Conservation (phyloP, 2,329 filamentous ascomycete genomes). For the Talaromyces sp. region DNA sequence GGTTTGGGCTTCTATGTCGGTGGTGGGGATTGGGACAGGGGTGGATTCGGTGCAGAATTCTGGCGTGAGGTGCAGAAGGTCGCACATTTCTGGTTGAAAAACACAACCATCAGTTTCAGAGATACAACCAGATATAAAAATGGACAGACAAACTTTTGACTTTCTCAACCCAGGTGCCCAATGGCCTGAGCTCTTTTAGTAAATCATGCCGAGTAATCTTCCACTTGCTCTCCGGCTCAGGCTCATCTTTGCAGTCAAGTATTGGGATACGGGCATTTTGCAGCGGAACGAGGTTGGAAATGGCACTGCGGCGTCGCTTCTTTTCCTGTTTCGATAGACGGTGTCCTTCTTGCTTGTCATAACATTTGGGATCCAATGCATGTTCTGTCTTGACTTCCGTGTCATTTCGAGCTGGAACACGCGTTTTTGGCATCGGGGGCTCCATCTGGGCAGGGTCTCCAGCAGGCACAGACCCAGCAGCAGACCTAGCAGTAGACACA, state of each 20-base stretch:
- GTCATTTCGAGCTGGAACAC: background rate
- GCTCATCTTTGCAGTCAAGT: conserved; percentile 5
- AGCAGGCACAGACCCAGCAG: conserved; percentile 8
- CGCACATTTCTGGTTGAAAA: conserved; percentile 15
- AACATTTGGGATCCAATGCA: background rate
- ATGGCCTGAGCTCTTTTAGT: conserved; percentile 4
- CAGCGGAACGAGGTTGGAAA: conserved; percentile 18
- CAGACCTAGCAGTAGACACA: background rate
- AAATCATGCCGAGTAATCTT: conserved; percentile 14
- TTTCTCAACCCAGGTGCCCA: conserved; percentile 10
- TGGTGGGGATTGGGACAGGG: background rate
- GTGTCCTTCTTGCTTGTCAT: background rate
- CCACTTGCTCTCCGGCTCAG: conserved; percentile 15
- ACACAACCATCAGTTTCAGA: no score
- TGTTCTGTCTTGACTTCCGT: background rate
- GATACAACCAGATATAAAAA: background rate
- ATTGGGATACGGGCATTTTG: conserved; percentile 14
- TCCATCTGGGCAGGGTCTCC: background rate
- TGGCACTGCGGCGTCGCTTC: background rate
- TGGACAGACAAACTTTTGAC: conserved; percentile 18
- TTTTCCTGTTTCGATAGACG: background rate
- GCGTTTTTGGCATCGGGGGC: background rate
- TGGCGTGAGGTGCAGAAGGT: conserved; percentile 16
- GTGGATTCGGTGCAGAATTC: background rate
- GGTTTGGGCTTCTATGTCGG: background rate